Percentiles rank a stretch among this genome's conserved stretches.
phyloP scores from a whole-genome alignment of 345 rosid genomes.

The Murraya koenigii region DNA sequence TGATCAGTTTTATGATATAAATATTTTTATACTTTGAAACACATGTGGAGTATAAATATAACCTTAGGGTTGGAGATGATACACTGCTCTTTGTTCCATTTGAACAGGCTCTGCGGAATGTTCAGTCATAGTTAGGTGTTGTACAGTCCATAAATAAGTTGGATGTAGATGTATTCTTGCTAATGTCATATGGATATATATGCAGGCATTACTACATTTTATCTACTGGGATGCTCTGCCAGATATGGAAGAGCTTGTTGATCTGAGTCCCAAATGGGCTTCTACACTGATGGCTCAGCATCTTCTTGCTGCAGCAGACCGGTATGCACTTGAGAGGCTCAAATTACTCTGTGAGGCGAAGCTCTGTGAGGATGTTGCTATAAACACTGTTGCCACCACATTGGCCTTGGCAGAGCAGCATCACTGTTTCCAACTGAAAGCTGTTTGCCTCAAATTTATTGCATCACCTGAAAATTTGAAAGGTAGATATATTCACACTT shows the following conservation, averaged over 20 bases:
- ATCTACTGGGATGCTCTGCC: conserved; percentile 82
- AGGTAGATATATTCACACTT: conserved; percentile 34
- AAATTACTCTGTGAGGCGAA: conserved; percentile 64
- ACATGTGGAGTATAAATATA: neutral
- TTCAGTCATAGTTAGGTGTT: neutral
- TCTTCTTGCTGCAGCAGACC: conserved; percentile 80
- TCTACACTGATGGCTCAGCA: conserved; percentile 75
- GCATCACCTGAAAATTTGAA: conserved; percentile 56
- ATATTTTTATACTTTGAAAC: neutral
- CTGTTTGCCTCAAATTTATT: conserved; percentile 67
- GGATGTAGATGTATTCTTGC: conserved; percentile 9
- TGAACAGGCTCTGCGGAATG: neutral
- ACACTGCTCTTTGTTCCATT: neutral
- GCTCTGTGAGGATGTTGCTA: conserved; percentile 67
- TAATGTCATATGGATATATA: conserved; percentile 15
- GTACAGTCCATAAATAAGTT: neutral
- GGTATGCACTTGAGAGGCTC: conserved; percentile 70
- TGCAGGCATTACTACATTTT: conserved; percentile 73
- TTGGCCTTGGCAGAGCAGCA: conserved; percentile 85
- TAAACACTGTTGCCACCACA: conserved; percentile 74
- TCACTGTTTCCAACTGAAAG: conserved; percentile 66
- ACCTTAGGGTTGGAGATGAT: neutral
- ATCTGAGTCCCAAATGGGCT: conserved; percentile 57
- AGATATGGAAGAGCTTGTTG: conserved; percentile 63
- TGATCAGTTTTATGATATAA: neutral